A percentile compares a stretch with the other conserved stretches of the same genome.
These are phyloP conservation scores for Hirsutella rhossiliensis DNA, from an alignment of 2,329 filamentous ascomycete species.

Conservation along the genomic window DNA sequence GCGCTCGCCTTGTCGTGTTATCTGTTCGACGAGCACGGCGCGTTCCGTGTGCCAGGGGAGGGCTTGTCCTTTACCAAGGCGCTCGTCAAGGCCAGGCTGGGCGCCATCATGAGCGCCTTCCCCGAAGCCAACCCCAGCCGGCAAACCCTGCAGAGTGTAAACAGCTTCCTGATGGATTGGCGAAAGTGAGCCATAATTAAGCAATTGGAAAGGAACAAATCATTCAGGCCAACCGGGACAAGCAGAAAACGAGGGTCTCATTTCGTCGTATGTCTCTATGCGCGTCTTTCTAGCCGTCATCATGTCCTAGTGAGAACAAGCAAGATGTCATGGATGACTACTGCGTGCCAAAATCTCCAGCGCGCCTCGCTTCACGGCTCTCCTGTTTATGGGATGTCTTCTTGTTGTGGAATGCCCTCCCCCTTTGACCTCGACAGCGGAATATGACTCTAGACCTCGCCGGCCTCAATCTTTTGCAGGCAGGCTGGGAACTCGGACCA, in stretches of 20 bases:
- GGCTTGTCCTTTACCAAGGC: slow-evolving; percentile 50
- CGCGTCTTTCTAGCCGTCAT: background rate
- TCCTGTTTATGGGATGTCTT: background rate
- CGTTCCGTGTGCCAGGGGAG: slow-evolving; percentile 11
- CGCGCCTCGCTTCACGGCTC: background rate
- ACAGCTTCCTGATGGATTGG: slow-evolving; percentile 71
- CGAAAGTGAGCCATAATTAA: slow-evolving; percentile 12
- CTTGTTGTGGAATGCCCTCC: background rate
- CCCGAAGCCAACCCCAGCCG: slow-evolving; percentile 75
- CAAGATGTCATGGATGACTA: background rate
- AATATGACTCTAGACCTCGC: slow-evolving; percentile 13
- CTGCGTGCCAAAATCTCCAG: background rate
- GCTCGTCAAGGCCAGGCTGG: slow-evolving; percentile 63
- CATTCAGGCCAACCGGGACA: background rate
- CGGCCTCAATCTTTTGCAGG: slow-evolving; percentile 34
- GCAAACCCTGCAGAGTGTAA: slow-evolving; percentile 80
- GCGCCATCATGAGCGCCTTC: slow-evolving; percentile 70
- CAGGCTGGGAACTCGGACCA: slow-evolving; percentile 43
- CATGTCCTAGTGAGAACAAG: background rate
- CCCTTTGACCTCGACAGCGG: no score
- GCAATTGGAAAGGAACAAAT: background rate
- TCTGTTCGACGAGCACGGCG: slow-evolving; percentile 55
- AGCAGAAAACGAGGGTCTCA: slow-evolving; percentile 5
- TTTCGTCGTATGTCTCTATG: slow-evolving; percentile 12
- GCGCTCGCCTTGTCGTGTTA: slow-evolving; percentile 67